Base-by-base conservation (phyloP, 257 asterid species). In the Ajuga chamaepitys region DNA sequence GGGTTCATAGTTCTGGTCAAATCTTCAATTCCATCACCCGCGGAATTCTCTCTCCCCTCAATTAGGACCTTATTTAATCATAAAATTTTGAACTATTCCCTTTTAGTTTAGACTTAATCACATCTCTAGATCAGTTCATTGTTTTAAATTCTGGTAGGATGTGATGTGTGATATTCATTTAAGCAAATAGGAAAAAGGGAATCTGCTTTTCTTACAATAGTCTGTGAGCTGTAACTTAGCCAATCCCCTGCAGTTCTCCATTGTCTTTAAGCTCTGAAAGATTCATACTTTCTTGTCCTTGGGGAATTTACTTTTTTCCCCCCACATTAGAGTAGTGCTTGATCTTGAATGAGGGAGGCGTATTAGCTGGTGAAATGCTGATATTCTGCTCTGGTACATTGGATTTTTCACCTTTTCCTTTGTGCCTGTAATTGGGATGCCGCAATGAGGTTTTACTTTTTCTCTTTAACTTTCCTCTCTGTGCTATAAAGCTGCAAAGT, bases 401-500 rank as follows among this genome's bases (percentile, higher is more conserved):
- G 78, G 85, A 71, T 75, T 85, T 74, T 85, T 62, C 48, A 68
- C 72, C 85, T 81, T 77, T 78, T 66, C 80, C 79, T 80, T 78
- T 79, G 79, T 74, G 72, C 64, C 79, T 75, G 58, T 76, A 68
- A 74, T 63, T 48, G 70, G 58, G 80, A 73, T 87, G 78, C 86
- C 82, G 78, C 72, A 53, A 25, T 80, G 73, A 67, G 80, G 80
- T 83, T 67, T 78, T 85, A 86, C 80, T 85, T 87, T 85, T 77
- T 69, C 80, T 75, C 72, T 74, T 74, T 76, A 73, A 58, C 72
- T 66, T 37, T 53, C 41, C 53, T 59, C 77, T 57, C 79, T 74
- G 77, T 80, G 77, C 81, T 79, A 72, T 89, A 89, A 91, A 86
- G 96, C 95, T 88, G 98, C 88, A 85, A 81, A 21, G 59, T 74